A percentile compares a stretch with the other conserved stretches of the same genome.
Evolutionary conservation across 1,284 basidiomycete species (phyloP).

Genomic region (Rhodotorula sp.): DNA sequence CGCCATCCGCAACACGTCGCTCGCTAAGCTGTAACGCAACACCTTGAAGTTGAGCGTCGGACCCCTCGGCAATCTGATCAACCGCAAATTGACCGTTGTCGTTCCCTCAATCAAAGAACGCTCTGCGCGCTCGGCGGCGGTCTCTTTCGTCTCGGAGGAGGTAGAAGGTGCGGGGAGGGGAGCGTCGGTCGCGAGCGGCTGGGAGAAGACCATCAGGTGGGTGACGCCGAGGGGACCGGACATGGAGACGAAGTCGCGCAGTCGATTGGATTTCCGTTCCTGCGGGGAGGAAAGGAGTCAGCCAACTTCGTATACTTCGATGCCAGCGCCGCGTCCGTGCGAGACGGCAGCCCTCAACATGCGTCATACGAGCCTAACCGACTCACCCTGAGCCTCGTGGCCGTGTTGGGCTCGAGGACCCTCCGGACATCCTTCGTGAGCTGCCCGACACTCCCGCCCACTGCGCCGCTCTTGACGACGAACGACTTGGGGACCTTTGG

Average conservation of each 20-base stretch:
- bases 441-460: conserved; percentile 79
- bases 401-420: conserved; percentile 98
- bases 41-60: conserved; percentile 93
- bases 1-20: conserved; percentile 70
- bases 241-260: conserved; percentile 92
- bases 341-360: background rate
- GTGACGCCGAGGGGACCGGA: conserved; percentile 88
- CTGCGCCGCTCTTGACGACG: conserved; percentile 92
- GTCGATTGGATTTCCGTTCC: conserved; percentile 88
- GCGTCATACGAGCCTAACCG: background rate
- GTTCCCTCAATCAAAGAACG: conserved; percentile 75
- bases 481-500: conserved; percentile 56
- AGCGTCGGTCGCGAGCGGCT: conserved; percentile 25
- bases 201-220: conserved; percentile 79
- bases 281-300: conserved; percentile 47
- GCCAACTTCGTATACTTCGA: background rate
- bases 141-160: conserved; percentile 18
- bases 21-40: conserved; percentile 85
- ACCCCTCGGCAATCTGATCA: conserved; percentile 84
- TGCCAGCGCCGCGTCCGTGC: background rate
- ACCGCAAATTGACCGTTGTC: conserved; percentile 73
- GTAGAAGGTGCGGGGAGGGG: background rate
- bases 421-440: conserved; percentile 89
- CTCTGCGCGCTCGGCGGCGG: conserved; percentile 36
- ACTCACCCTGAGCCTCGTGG: conserved; percentile 76